Evolutionary conservation across 768 basidiomycete species (phyloP).

Genomic region (Galerina sulciceps): DNA sequence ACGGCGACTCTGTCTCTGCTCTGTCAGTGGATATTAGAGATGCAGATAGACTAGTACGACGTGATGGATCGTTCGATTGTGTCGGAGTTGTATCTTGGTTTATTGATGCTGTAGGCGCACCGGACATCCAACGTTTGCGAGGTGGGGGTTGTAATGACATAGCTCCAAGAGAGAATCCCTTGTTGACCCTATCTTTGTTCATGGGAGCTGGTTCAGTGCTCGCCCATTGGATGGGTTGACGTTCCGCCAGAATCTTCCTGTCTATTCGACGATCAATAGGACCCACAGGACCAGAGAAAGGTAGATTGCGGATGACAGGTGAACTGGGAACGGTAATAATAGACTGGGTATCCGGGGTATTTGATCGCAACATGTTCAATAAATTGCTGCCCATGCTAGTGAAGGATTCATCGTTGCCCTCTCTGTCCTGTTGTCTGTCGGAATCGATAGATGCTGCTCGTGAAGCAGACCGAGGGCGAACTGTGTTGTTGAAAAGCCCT

Average conservation of each 20-base stretch:
- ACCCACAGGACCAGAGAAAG: slow-evolving; percentile 32
- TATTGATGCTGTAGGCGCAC: slow-evolving; percentile 23
- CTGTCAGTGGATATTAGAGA: slow-evolving; percentile 22
- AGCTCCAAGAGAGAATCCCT: slow-evolving; percentile 36
- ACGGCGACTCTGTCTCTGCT: slow-evolving; percentile 28
- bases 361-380: slow-evolving; percentile 52
- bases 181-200: slow-evolving; percentile 31
- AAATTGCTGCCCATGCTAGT: slow-evolving; percentile 58
- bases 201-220: slow-evolving; percentile 35
- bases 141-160: slow-evolving; percentile 54
- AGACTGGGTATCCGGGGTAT: slow-evolving; percentile 33
- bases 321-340: slow-evolving; percentile 22
- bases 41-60: slow-evolving; percentile 19
- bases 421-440: slow-evolving; percentile 33
- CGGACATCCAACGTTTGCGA: slow-evolving; percentile 50
- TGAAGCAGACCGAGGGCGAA: slow-evolving; percentile 62
- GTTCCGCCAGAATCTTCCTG: slow-evolving; percentile 35
- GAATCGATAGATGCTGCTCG: slow-evolving; percentile 49
- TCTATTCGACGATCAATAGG: slow-evolving; percentile 38
- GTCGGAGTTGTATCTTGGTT: not conserved
- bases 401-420: slow-evolving; percentile 55
- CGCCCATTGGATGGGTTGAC: slow-evolving; percentile 27
- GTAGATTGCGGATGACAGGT: slow-evolving; percentile 32
- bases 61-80: slow-evolving; percentile 12
- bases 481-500: slow-evolving; percentile 53